These are phyloP conservation scores for Hymenoscyphus repandus DNA, from an alignment of 2,329 filamentous ascomycete species.

Conservation along the genomic window DNA sequence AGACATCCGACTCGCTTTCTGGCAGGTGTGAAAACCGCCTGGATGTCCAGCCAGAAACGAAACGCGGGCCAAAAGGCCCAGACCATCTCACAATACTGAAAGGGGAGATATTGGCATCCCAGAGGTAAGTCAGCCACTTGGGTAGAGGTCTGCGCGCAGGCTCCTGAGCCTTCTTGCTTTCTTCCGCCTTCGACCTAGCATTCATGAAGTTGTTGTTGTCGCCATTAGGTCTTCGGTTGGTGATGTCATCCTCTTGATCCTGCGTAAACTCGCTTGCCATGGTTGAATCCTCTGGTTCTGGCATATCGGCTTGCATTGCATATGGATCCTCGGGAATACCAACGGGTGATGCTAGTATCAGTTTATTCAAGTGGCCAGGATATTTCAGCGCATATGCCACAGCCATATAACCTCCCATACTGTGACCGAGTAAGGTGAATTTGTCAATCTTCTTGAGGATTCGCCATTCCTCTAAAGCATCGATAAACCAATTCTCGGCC, in stretches of 20 bases:
- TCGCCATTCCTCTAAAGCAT: slow-evolving; percentile 94
- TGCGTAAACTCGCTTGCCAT: slow-evolving; percentile 75
- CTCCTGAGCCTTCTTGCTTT: slow-evolving; percentile 30
- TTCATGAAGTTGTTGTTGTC: slow-evolving; percentile 50
- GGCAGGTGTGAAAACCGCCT: slow-evolving; percentile 89
- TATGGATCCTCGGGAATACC: slow-evolving; percentile 93
- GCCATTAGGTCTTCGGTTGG: slow-evolving; percentile 32
- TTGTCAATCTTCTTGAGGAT: slow-evolving; percentile 81
- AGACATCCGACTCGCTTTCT: slow-evolving; percentile 67
- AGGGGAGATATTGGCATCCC: slow-evolving; percentile 95
- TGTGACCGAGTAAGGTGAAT: slow-evolving; percentile 91
- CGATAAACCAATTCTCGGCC: slow-evolving; percentile 93
- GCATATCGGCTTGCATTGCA: slow-evolving; percentile 74
- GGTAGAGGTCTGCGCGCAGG: slow-evolving; percentile 54
- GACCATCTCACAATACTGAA: slow-evolving; percentile 86
- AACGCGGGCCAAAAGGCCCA: slow-evolving; percentile 82
- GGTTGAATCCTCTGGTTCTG: slow-evolving; percentile 68
- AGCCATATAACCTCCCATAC: slow-evolving; percentile 89
- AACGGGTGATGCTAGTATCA: slow-evolving; percentile 90
- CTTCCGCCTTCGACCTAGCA: slow-evolving; percentile 37
- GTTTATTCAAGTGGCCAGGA: slow-evolving; percentile 87
- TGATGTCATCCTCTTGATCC: slow-evolving; percentile 52
- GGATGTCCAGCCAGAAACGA: slow-evolving; percentile 93
- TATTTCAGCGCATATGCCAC: slow-evolving; percentile 96
- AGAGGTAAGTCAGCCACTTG: slow-evolving; percentile 86